phyloP scores from a whole-genome alignment of 192 early-diverging fungal genomes.

The Ramicandelaber brevisporus region DNA sequence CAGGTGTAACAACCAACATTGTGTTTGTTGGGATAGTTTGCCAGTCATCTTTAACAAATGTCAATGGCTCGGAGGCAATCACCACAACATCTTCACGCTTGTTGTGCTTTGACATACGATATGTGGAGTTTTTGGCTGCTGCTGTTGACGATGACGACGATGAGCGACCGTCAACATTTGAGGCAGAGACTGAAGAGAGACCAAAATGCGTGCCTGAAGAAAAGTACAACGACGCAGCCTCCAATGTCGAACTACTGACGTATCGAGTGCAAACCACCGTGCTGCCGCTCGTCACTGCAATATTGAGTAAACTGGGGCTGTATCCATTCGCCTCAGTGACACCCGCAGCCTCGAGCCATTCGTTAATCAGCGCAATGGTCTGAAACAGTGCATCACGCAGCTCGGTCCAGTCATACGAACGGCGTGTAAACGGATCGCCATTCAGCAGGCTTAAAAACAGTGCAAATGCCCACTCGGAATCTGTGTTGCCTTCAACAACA shows the following conservation, averaged over 20 bases:
- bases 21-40: slow-evolving; percentile 51
- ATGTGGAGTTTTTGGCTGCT: too few species aligned
- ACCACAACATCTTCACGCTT: slow-evolving; percentile 61
- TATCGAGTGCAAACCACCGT: slow-evolving; percentile 51
- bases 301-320: slow-evolving; percentile 55
- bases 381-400: slow-evolving; percentile 43
- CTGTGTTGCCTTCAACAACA: slow-evolving; percentile 48
- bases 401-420: slow-evolving; percentile 25
- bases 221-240: slow-evolving; percentile 52
- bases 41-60: slow-evolving; percentile 61
- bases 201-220: slow-evolving; percentile 64
- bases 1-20: slow-evolving; percentile 44
- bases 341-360: slow-evolving; percentile 34
- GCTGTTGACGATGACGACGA: too few species aligned
- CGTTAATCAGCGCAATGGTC: slow-evolving; percentile 48
- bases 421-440: slow-evolving; percentile 7
- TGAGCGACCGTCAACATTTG: too few species aligned
- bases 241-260: slow-evolving; percentile 32
- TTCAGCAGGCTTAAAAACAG: slow-evolving; percentile 45
- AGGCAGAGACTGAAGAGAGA: too few species aligned
- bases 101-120: slow-evolving; percentile 16
- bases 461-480: slow-evolving; percentile 61
- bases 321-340: slow-evolving; percentile 31
- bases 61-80: slow-evolving; percentile 54
- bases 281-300: slow-evolving; percentile 60